A percentile compares a stretch with the other conserved stretches of the same genome.
Evolutionary conservation across 2,329 filamentous ascomycete genomes (phyloP).

Genomic region (Arthrobotrys pseudoclavata): DNA sequence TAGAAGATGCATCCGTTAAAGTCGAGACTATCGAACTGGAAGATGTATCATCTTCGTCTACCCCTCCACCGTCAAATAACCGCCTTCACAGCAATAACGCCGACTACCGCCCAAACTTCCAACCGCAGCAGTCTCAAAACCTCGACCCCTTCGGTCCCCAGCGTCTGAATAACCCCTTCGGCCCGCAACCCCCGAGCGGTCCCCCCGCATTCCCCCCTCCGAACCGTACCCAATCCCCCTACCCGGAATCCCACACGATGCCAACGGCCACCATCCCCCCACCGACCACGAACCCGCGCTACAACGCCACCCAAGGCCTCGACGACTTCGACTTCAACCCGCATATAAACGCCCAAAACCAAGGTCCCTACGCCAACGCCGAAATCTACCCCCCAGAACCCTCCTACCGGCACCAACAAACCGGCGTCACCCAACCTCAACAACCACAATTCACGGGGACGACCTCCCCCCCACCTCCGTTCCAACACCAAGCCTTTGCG

Average conservation of each 20-base stretch:
- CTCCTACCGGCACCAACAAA: slow-evolving; percentile 49
- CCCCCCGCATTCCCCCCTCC: slow-evolving; percentile 47
- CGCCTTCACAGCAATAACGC: slow-evolving; percentile 20
- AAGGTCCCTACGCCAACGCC: slow-evolving; percentile 57
- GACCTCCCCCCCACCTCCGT: slow-evolving; percentile 39
- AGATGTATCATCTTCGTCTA: slow-evolving; percentile 44
- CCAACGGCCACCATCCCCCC: slow-evolving; percentile 27
- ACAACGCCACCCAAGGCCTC: slow-evolving; percentile 9
- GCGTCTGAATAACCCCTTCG: slow-evolving; percentile 56
- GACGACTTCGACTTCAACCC: slow-evolving; percentile 56
- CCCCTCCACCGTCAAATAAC: slow-evolving; percentile 21
- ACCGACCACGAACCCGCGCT: slow-evolving; percentile 5
- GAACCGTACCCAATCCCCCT: slow-evolving; percentile 48
- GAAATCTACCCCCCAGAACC: slow-evolving; percentile 58
- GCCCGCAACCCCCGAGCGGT: slow-evolving; percentile 24
- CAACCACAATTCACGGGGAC: slow-evolving; percentile 44
- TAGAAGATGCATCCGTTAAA: slow-evolving; percentile 57
- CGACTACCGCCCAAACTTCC: slow-evolving; percentile 46
- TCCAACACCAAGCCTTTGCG: slow-evolving; percentile 42
- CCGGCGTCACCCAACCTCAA: slow-evolving; percentile 31
- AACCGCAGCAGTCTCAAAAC: slow-evolving; percentile 37
- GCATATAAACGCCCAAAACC: slow-evolving; percentile 58
- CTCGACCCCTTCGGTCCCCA: slow-evolving; percentile 54
- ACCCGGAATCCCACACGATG: slow-evolving; percentile 54
- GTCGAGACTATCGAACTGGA: slow-evolving; percentile 55